These are phyloP conservation scores for Sporothrix euskadiensis DNA, from an alignment of 2,329 filamentous ascomycete species.

Conservation along the genomic window DNA sequence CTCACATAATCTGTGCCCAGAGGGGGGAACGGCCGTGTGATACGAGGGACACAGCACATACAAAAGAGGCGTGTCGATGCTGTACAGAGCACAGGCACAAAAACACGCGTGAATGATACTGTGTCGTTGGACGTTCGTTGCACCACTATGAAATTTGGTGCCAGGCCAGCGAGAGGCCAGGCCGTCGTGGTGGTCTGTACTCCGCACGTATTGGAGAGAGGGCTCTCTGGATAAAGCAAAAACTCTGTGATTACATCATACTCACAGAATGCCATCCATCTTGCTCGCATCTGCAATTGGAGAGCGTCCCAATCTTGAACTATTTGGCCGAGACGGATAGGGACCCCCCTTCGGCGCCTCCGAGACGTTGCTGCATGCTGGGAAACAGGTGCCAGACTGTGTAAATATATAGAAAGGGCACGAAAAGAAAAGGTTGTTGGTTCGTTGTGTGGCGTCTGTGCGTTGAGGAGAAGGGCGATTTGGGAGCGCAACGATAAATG, in stretches of 20 bases:
- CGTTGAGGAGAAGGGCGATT: neutral
- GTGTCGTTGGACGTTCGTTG: neutral
- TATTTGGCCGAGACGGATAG: conserved; percentile 9
- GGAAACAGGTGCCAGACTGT: neutral
- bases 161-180: neutral
- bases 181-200: neutral
- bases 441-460: neutral
- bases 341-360: conserved; percentile 20
- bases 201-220: neutral
- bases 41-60: neutral
- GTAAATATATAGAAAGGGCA: neutral
- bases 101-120: neutral
- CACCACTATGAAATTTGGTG: neutral
- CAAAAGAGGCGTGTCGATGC: conserved; percentile 9
- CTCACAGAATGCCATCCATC: neutral
- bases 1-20: neutral
- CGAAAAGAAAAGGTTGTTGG: neutral
- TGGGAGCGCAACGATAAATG: neutral
- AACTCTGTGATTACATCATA: too few species aligned
- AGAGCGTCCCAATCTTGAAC: neutral
- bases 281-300: neutral
- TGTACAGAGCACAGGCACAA: neutral
- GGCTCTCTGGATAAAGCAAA: neutral
- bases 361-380: neutral
- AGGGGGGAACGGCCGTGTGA: neutral